phyloP scores from a whole-genome alignment of 331 rosid genomes.

The Arachis monticola region DNA sequence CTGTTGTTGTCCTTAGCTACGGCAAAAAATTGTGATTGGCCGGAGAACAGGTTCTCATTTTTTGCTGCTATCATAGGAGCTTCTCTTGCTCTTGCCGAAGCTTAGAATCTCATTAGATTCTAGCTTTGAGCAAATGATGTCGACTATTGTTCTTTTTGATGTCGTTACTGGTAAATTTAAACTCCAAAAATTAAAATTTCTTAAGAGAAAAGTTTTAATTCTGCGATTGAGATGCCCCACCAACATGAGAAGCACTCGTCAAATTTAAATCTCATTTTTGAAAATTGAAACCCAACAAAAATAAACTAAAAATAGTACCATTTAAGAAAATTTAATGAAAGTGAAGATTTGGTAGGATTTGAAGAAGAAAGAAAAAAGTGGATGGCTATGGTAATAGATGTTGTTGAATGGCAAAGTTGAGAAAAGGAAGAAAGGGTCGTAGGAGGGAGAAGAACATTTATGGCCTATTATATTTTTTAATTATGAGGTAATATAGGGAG shows the following conservation, averaged over 20 bases:
- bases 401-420: no score
- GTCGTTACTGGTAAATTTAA: conserved; percentile 1
- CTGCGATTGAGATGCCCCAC: conserved; percentile 23
- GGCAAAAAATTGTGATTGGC: conserved; percentile 53
- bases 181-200: conserved; percentile 69
- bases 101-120: conserved; percentile 83
- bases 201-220: conserved; percentile 55
- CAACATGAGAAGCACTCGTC: not conserved
- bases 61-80: conserved; percentile 25
- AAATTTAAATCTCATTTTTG: no score
- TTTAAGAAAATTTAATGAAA: no score
- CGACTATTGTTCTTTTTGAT: conserved; percentile 35
- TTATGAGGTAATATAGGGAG: no score
- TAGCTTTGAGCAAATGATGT: conserved; percentile 61
- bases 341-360: no score
- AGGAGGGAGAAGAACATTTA: no score
- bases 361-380: no score
- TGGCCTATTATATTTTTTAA: no score
- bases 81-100: conserved; percentile 52
- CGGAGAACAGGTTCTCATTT: conserved; percentile 43
- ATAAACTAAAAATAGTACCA: no score
- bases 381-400: no score
- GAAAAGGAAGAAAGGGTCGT: no score
- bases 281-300: no score
- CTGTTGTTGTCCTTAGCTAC: conserved; percentile 51